Conservation (phyloP, 495 filamentous ascomycete species). For the Bacidia rubella region DNA sequence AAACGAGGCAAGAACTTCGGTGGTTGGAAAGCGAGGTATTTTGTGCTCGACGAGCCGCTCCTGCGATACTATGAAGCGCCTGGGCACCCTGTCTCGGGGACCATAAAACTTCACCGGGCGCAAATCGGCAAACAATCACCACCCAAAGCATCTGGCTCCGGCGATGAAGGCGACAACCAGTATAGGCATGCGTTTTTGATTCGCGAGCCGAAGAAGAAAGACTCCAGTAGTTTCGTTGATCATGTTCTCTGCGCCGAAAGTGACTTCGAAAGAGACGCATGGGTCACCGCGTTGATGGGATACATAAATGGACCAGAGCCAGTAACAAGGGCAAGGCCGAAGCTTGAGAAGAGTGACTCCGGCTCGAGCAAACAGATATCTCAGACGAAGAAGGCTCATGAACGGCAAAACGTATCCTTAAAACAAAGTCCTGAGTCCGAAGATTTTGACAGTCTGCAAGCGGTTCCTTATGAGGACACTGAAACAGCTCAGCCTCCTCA, state of each 20-base stretch:
- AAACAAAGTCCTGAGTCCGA: slow-evolving; percentile 29
- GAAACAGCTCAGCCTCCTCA: slow-evolving; percentile 56
- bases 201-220: slow-evolving; percentile 90
- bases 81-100: slow-evolving; percentile 77
- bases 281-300: slow-evolving; percentile 79
- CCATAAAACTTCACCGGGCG: slow-evolving; percentile 79
- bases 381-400: slow-evolving; percentile 34
- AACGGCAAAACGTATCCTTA: slow-evolving; percentile 28
- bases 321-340: slow-evolving; percentile 29
- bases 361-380: slow-evolving; percentile 17
- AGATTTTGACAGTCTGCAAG: slow-evolving; percentile 46
- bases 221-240: slow-evolving; percentile 76
- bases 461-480: slow-evolving; percentile 73
- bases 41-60: slow-evolving; percentile 78
- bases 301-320: slow-evolving; percentile 69
- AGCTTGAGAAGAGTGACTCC: slow-evolving; percentile 20
- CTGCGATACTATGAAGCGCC: slow-evolving; percentile 85
- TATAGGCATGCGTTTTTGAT: slow-evolving; percentile 95
- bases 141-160: slow-evolving; percentile 43
- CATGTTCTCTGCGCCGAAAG: slow-evolving; percentile 94
- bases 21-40: slow-evolving; percentile 96
- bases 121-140: slow-evolving; percentile 84
- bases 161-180: slow-evolving; percentile 76
- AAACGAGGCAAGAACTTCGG: slow-evolving; percentile 97
- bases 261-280: slow-evolving; percentile 80